Base-by-base conservation (phyloP, 306 rosid species). In the Ormosia emarginata region DNA sequence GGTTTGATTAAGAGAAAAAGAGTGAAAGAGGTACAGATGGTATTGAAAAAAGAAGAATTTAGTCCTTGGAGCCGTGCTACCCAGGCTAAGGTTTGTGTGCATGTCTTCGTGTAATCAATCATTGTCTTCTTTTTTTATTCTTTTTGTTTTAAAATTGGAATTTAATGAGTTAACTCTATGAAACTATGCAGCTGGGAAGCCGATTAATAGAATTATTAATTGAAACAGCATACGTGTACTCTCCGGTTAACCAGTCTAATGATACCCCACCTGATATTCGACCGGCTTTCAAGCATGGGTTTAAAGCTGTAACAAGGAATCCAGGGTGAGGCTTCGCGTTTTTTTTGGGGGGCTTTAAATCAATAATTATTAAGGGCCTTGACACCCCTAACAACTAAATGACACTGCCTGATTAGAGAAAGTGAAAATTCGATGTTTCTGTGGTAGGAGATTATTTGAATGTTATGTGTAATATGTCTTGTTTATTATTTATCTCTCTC, bases 231-330 rank as follows among this genome's bases (percentile, higher is more conserved):
- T 88, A 86, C 77, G 71, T 91, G 40, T 90, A 93, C 75, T 84
- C 93, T 87, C 93, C 98, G 34, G 88, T 90, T 71, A 83, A 68
- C 77, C 94, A 91, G 82, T 86, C 75, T 65, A 89, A 83, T 7
- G 97, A 91, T 67, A 73, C 72, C 15, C 93, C 97, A 57, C 97
- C 94, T 50, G 98, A 93, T 72, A 83, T 93, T 78, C 87, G 92
- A 78, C 98, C 98, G 30, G 97, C 98, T 58, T 93, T 93, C 85
- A 89, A 85, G 82, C 98, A 91, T 84, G 85, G 82, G 71, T 85
- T 90, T 84, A 93, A 93, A 76, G 79, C 91, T 6, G 79, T 84
- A 9, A 24, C 90, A 49, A 89, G 87, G 84, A 63, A 62, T 86
- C 89, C 92, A 77, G 89, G 97, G 97, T 91, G 86, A 87, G 89